Evolutionary conservation across 805 yeast species (phyloP), one percentile per base, ranked within the genome.

Genomic region (Torulaspora maleeae): DNA sequence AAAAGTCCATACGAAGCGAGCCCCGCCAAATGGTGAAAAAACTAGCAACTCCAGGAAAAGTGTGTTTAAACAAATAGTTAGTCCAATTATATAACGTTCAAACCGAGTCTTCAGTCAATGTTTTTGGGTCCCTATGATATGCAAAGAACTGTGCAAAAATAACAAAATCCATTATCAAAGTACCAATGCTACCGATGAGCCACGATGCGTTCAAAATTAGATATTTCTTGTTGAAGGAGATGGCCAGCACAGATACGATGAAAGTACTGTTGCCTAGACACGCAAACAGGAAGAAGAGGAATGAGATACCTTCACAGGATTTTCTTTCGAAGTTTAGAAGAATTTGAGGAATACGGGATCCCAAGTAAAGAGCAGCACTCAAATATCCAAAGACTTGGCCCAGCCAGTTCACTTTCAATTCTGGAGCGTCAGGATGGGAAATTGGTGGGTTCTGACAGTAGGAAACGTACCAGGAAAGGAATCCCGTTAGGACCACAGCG

Each of bases 241-340:
- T 82, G 36, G 85, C 78, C 40, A 91, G 70, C 43, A 91, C 91
- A 9, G 95, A 84, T 11, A 86, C 76, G 33, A 93, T 96, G 57
- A 89, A 93, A 0, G 96, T 87, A 59, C 86, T 71, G 63, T 91
- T 93, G 38, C 99, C 99, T 45, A 91, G 70, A 64, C 96, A 89
- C 16, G 99, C 98, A 73, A 93, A 91, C 17, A 93, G 69, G 68
- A 91, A 91, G 67, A 93, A 91, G 74, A 91, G 74, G 60, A 93
- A 87, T 9, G 96, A 87, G 39, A 91, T 86, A 19, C 98, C 98
- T 50, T 93, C 98, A 63, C 96, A 89, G 1, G 95, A 84, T 67
- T 89, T 90, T 60, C 97, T 77, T 63, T 82, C 74, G 60, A 75
- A 87, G 67, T 93, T 93, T 49, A 91, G 74, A 47, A 87, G 64